A percentile compares a stretch with the other conserved stretches of the same genome.
These are phyloP conservation scores for Cyamopsis tetragonoloba DNA, from an alignment of 306 rosid genomes.

Conservation along the genomic window DNA sequence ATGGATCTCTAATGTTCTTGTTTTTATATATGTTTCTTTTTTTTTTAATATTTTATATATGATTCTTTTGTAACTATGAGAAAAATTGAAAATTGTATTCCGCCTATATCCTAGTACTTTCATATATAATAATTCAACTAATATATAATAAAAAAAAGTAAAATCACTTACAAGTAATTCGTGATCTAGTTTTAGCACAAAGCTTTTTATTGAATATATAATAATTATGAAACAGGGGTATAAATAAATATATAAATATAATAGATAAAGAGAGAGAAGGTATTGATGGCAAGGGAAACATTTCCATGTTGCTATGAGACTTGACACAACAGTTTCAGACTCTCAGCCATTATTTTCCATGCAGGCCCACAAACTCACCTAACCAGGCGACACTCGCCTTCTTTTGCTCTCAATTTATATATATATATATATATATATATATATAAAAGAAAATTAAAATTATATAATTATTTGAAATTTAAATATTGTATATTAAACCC, in stretches of 20 bases:
- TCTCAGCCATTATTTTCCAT: conserved; percentile 45
- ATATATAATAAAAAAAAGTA: too few species aligned
- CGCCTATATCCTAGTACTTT: too few species aligned
- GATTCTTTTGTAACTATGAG: too few species aligned
- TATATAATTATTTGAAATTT: too few species aligned
- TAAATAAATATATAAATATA: too few species aligned
- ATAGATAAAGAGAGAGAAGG: background rate
- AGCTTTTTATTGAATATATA: background rate
- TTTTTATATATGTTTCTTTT: too few species aligned
- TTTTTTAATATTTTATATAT: background rate
- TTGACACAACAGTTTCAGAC: conserved; percentile 26
- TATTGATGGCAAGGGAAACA: background rate
- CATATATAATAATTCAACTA: too few species aligned
- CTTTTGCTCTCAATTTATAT: conserved; percentile 33
- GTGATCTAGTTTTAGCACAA: background rate
- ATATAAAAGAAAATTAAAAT: too few species aligned
- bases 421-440: too few species aligned
- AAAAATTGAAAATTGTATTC: too few species aligned
- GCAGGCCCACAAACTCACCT: conserved; percentile 56
- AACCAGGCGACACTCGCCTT: conserved; percentile 37
- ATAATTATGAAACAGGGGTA: background rate
- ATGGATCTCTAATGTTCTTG: too few species aligned
- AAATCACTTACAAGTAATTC: background rate
- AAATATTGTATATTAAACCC: too few species aligned
- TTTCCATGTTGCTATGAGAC: conserved; percentile 22